phyloP scores from a whole-genome alignment of 441 rosid species.

The Corymbia citriodora region DNA sequence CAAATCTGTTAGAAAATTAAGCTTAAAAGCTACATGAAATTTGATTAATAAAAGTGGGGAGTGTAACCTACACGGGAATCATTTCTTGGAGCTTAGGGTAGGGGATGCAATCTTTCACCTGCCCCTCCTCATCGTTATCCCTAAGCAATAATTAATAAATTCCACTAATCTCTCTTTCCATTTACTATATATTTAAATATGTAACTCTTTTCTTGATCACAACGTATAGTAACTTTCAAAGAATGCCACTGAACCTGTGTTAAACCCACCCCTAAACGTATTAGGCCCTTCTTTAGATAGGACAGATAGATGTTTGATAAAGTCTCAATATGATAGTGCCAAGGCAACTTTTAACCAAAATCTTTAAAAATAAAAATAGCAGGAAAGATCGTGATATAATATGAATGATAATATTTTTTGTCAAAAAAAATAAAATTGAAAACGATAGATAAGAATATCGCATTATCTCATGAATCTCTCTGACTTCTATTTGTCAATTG shows the following conservation, averaged over 20 bases:
- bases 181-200: too few species aligned
- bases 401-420: neutral
- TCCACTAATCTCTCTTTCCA: too few species aligned
- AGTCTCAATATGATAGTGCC: neutral
- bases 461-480: neutral
- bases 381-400: neutral
- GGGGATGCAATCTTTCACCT: neutral
- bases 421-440: neutral
- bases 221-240: neutral
- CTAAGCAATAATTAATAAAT: neutral
- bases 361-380: neutral
- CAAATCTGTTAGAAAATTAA: neutral
- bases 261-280: neutral
- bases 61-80: neutral
- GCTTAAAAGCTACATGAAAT: neutral
- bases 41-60: neutral
- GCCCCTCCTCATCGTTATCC: neutral
- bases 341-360: neutral
- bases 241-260: neutral
- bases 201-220: too few species aligned
- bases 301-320: neutral
- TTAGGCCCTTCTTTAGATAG: neutral
- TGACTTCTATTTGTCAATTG: neutral
- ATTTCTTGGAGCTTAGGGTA: neutral
- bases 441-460: neutral